Base-by-base conservation (phyloP, 2,329 filamentous ascomycete species). In the Dactylellina drechsleri region DNA sequence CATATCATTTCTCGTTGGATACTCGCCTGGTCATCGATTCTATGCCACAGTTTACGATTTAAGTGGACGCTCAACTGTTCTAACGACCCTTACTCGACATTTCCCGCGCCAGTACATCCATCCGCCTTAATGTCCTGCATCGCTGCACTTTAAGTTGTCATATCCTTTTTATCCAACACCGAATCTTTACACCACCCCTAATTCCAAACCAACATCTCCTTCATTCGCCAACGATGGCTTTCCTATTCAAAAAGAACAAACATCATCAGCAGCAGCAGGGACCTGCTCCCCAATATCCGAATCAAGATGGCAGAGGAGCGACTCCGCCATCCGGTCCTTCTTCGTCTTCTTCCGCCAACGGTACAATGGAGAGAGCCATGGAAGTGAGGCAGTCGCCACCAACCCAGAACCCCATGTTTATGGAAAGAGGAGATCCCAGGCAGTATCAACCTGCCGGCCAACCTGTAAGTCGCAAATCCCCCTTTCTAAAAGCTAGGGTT, bases 181-280 rank as follows among this genome's bases (percentile, higher is more conserved):
- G 45, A 58, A 31, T 60, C 47, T 52, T 40, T 18, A 41, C n/a
- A 50, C 26, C 49, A 40, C 53, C n/a, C 26, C 31, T 8, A 58
- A 60, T 8, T 31, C 52, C 45, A 53, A 28, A 3, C 26, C 26
- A 28, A 3, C 7, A 4, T 28, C 26, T 7, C 26, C 45, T 26
- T 49, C 47, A 43, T 56, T 50, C 52, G 8, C 26, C 43, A 54
- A 36, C 40, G 28, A 74, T 74, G 70, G 70, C 70, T 7, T 74
- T 74, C 70, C 53, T 74, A 74, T 74, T 74, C 36, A 74, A 74
- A 62, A 74, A 74, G 70, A 74, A 74, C 18, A 74, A 67, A 47
- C 70, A 74, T 26, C 61, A 74, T 52, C 70, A 74, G 28, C 70
- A 62, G 18, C 70, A 57, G 57, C n/a, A n/a, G n/a, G 57, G 57